Evolutionary conservation across 2,329 filamentous ascomycete genomes (phyloP).

Genomic region (Meredithiella fracta): DNA sequence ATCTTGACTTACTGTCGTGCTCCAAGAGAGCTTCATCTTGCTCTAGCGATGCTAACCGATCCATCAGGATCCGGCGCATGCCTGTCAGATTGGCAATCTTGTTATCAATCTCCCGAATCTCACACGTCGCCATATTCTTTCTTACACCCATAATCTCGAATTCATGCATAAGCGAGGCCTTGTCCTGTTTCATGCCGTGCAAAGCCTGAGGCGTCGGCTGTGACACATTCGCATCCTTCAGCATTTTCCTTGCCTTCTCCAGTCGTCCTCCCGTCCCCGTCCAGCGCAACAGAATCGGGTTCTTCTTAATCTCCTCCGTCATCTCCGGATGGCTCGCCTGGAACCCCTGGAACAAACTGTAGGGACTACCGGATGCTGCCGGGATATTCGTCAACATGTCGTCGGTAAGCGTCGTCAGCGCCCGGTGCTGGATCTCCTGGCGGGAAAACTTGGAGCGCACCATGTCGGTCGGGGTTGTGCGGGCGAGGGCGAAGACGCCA

Average conservation of each 20-base stretch:
- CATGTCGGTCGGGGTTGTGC: slow-evolving; percentile 82
- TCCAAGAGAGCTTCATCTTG: slow-evolving; percentile 82
- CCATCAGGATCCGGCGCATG: slow-evolving; percentile 84
- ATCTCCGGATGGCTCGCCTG: slow-evolving; percentile 68
- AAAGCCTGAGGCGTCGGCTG: slow-evolving; percentile 49
- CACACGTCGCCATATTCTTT: slow-evolving; percentile 94
- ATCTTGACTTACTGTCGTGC: slow-evolving; percentile 54
- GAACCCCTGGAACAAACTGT: slow-evolving; percentile 93
- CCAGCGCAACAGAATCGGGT: slow-evolving; percentile 36
- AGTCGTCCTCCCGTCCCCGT: slow-evolving; percentile 20
- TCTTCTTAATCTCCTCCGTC: slow-evolving; percentile 53
- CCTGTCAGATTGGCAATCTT: slow-evolving; percentile 86
- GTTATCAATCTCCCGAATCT: slow-evolving; percentile 91
- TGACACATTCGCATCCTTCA: slow-evolving; percentile 41
- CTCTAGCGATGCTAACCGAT: slow-evolving; percentile 70
- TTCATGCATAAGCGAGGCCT: slow-evolving; percentile 62
- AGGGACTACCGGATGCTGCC: slow-evolving; percentile 58
- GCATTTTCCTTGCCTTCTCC: slow-evolving; percentile 59
- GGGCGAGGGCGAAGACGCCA: slow-evolving; percentile 78
- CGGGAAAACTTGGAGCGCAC: slow-evolving; percentile 83
- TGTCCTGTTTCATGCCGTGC: slow-evolving; percentile 62
- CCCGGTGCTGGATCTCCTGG: slow-evolving; percentile 84
- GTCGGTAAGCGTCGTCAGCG: slow-evolving; percentile 73
- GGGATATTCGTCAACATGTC: slow-evolving; percentile 81
- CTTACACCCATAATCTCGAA: slow-evolving; percentile 81